phyloP scores from a whole-genome alignment of 495 filamentous ascomycete genomes.

The Podospora australis region DNA sequence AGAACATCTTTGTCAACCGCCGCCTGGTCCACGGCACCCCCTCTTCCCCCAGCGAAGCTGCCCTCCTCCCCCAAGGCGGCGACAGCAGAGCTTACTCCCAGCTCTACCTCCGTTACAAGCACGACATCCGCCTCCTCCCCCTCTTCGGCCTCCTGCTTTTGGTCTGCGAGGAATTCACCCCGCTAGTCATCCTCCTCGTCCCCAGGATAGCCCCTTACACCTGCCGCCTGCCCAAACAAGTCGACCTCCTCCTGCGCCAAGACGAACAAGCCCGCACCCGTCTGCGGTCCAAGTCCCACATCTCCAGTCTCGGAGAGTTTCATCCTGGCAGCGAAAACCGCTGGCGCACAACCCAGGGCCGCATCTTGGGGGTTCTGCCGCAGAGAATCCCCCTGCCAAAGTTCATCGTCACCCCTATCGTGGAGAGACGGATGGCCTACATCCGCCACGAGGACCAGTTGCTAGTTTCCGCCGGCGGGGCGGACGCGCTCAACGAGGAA shows the following conservation, averaged over 20 bases:
- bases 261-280: slow-evolving; percentile 42
- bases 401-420: no score
- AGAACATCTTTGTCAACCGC: slow-evolving; percentile 55
- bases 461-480: no score
- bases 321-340: no score
- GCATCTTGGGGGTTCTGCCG: no score
- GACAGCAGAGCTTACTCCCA: slow-evolving; percentile 21
- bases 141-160: slow-evolving; percentile 66
- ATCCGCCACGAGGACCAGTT: no score
- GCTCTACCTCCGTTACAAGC: slow-evolving; percentile 32
- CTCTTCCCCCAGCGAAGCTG: slow-evolving; percentile 15
- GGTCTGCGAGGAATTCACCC: slow-evolving; percentile 78
- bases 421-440: no score
- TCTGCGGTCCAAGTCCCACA: not conserved
- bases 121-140: slow-evolving; percentile 70
- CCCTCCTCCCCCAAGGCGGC: not conserved
- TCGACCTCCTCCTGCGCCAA: slow-evolving; percentile 47
- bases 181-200: slow-evolving; percentile 62
- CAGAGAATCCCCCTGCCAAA: no score
- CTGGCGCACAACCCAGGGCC: no score
- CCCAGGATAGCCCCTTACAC: slow-evolving; percentile 65
- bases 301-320: no score
- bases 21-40: slow-evolving; percentile 17
- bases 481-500: no score
- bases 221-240: slow-evolving; percentile 73